Evolutionary conservation across 2,329 filamentous ascomycete species (phyloP), one percentile per base, ranked within the genome.

Genomic region (Cercospora zeina): DNA sequence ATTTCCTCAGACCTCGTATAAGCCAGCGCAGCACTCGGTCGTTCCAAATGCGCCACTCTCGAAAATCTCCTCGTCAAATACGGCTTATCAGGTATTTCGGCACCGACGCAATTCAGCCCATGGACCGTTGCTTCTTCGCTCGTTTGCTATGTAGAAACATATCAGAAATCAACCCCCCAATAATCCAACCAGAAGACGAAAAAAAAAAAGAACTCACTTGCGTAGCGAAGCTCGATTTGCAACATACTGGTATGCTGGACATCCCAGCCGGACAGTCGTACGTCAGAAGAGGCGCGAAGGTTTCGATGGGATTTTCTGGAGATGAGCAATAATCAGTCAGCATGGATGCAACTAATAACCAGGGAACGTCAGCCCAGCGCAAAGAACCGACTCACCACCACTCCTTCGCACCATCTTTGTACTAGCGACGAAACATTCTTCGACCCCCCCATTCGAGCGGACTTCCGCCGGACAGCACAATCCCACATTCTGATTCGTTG

Each of bases 21-120:
- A 6, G 34, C 54, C 27, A 56, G 54, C 19, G 54, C 31, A 10
- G 19, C 34, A 37, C 54, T 56, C 13, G 54, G 33, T 31, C 27
- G 24, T 37, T 56, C 36, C 11, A 56, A 19, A 14, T 56, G 54
- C 4, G 54, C 54, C 4, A 56, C 54, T 56, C 54, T 56, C 13
- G 54, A 37, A 24, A 45, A 39, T 31, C 54, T 39, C 30, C 54
- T 36, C 19, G 49, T 53, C 24, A 56, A 42, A 13, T 42, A 30
- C 1, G 34, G 42, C n/a, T 42, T 30, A n/a, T n/a, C n/a, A 45
- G 34, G 54, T 45, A 37, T 4, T 56, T 53, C 49, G 49, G 49
- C 49, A 33, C 16, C 21, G 49, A 53, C 49, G 16, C 49, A 53
- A n/a, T 53, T 53, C 31, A 53, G 27, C 16, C 49, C 49, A 34